Evolutionary conservation across 176 grass and related monocot genomes (phyloP), one percentile per base, ranked within the genome.

Genomic region (Musa troglodytarum): DNA sequence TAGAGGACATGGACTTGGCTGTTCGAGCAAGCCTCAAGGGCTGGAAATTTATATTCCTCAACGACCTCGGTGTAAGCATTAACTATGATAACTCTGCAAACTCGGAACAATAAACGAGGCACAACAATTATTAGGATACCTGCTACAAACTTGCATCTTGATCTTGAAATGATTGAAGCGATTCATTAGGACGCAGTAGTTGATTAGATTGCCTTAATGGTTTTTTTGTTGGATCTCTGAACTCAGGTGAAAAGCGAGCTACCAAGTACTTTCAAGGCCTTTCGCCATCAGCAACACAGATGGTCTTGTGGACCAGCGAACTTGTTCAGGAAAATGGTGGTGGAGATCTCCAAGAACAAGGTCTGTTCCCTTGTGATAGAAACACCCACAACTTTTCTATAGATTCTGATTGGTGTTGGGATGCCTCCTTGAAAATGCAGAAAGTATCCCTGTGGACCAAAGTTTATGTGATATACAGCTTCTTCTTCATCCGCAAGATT

Each of bases 231-330:
- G 1, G 1, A 49, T 5, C 8, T 70, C 10, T 13, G 14, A n/a
- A 3, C 29, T 34, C 29, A 74, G 71, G 71, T 74, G 10, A 74
- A 74, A 56, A 74, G 53, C 55, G 71, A 74, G 16, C 51, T 74
- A 28, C 71, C 71, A 26, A 74, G 71, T 56, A 74, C 71, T 13
- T 56, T 74, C 71, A 74, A 74, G 71, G 71, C 71, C 52, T 74
- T 25, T 20, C 50, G 71, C 12, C 26, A 55, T 74, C 71, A 74
- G 71, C 71, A 74, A 56, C 71, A 74, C 71, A 74, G 71, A 54
- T 74, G 71, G 71, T 74, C 51, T 16, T 74, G 71, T 54, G 71
- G 71, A 14, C 71, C 71, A 25, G 71, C 71, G 55, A 74, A 74
- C 71, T 74, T 74, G 71, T 74, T 74, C 71, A 25, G 71, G 24